Evolutionary conservation across 2,329 filamentous ascomycete species (phyloP).

Genomic region (Calonectria hawksworthii): DNA sequence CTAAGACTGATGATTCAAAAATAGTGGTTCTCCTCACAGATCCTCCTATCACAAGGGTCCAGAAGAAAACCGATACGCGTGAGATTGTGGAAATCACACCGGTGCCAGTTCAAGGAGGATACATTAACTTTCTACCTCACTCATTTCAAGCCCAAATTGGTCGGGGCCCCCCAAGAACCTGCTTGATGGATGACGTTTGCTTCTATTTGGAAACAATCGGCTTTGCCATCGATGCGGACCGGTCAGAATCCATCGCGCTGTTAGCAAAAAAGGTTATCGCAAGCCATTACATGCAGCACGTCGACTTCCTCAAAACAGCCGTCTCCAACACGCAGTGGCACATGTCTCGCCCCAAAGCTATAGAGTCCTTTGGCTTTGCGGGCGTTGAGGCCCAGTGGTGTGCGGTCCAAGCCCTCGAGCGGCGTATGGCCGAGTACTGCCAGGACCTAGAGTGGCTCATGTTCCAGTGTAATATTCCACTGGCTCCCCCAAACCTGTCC

Average conservation of each 20-base stretch:
- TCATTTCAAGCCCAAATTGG: neutral
- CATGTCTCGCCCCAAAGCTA: neutral
- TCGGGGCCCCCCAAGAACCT: neutral
- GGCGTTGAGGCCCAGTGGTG: neutral
- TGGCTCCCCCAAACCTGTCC: neutral
- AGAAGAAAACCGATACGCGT: neutral
- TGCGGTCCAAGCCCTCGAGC: neutral
- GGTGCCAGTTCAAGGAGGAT: constrained; percentile 2
- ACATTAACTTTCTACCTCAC: neutral
- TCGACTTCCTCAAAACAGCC: neutral
- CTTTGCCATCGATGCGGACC: neutral
- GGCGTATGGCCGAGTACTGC: neutral
- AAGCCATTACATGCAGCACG: neutral
- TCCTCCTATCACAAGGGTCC: neutral
- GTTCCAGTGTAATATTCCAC: neutral
- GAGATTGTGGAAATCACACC: neutral
- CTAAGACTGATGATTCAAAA: neutral
- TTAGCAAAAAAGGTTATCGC: constrained; percentile 1
- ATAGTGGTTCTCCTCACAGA: constrained; percentile 10
- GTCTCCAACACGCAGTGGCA: neutral
- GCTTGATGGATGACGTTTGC: neutral
- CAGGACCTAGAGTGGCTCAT: constrained; percentile 6
- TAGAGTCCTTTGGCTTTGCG: neutral
- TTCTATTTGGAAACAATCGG: neutral
- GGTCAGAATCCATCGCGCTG: neutral